Percentiles rank a stretch among this genome's conserved stretches.
Evolutionary conservation across 2,329 filamentous ascomycete species (phyloP).

Genomic region (Plenodomus tracheiphilus): DNA sequence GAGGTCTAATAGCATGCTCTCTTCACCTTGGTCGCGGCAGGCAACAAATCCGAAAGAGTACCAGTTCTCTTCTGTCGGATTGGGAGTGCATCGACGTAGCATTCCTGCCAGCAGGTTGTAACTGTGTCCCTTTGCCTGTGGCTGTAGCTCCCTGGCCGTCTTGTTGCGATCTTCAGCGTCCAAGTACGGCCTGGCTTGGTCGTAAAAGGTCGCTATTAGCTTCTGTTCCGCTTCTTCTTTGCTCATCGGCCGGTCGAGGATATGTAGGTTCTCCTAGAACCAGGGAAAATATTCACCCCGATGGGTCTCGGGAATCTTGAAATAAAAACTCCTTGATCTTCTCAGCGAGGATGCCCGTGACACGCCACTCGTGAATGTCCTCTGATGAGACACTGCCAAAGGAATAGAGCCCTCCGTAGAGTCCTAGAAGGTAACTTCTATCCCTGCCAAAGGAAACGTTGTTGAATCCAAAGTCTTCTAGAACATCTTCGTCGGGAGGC

Average conservation of each 20-base stretch:
- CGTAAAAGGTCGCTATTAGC: slow-evolving; percentile 17
- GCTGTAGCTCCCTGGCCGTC: not conserved
- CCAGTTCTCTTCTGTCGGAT: slow-evolving; percentile 13
- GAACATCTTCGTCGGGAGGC: slow-evolving; percentile 28
- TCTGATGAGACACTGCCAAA: slow-evolving; percentile 11
- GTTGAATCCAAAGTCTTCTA: slow-evolving; percentile 35
- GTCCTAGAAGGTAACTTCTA: no score
- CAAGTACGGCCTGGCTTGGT: slow-evolving; percentile 23
- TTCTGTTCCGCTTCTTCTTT: slow-evolving; percentile 2
- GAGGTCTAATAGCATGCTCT: slow-evolving; percentile 6
- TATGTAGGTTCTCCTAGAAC: slow-evolving; percentile 24
- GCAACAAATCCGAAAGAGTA: slow-evolving; percentile 25
- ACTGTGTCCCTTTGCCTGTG: no score
- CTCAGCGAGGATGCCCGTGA: slow-evolving; percentile 17
- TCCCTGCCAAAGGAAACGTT: slow-evolving; percentile 14
- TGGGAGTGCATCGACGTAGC: slow-evolving; percentile 3
- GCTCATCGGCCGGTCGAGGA: slow-evolving; percentile 13
- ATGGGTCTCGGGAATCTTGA: slow-evolving; percentile 13
- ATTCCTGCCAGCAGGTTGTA: not conserved
- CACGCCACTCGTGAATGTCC: slow-evolving; percentile 24
- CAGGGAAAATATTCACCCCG: slow-evolving; percentile 33
- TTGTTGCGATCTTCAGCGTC: slow-evolving; percentile 16
- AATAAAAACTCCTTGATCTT: slow-evolving; percentile 28
- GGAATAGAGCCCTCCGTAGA: no score
- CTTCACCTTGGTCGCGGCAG: slow-evolving; percentile 16